phyloP scores from a whole-genome alignment of 176 grass and related monocot genomes.

The Pharus latifolius region DNA sequence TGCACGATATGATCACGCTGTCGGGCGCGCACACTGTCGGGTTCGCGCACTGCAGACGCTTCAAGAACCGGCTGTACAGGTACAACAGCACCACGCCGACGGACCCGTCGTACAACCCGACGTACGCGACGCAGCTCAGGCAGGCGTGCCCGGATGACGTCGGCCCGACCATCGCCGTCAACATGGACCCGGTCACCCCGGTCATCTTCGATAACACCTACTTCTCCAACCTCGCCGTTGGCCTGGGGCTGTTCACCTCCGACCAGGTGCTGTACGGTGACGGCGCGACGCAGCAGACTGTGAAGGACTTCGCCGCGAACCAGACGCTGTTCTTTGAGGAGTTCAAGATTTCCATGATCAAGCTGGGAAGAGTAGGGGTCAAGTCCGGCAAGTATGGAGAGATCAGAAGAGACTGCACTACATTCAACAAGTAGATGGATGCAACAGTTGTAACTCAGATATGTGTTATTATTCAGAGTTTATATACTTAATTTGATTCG shows the following conservation, averaged over 20 bases:
- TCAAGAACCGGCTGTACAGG: slow-evolving; percentile 44
- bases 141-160: slow-evolving; percentile 51
- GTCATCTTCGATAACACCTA: slow-evolving; percentile 66
- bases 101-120: slow-evolving; percentile 34
- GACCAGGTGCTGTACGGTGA: slow-evolving; percentile 52
- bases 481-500: slow-evolving; percentile 26
- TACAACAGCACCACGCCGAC: background rate
- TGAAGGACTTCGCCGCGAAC: slow-evolving; percentile 32
- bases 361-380: slow-evolving; percentile 63
- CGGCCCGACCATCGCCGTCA: slow-evolving; percentile 54
- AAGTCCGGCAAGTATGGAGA: slow-evolving; percentile 48
- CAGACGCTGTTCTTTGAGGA: slow-evolving; percentile 54
- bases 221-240: slow-evolving; percentile 43
- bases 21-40: slow-evolving; percentile 86
- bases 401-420: slow-evolving; percentile 69
- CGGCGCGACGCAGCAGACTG: background rate
- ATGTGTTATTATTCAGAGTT: slow-evolving; percentile 27
- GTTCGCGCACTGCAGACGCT: slow-evolving; percentile 76
- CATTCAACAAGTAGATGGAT: slow-evolving; percentile 45
- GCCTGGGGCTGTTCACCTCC: slow-evolving; percentile 70
- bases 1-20: slow-evolving; percentile 53
- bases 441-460: slow-evolving; percentile 24
- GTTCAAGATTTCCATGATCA: slow-evolving; percentile 30
- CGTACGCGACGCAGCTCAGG: slow-evolving; percentile 48
- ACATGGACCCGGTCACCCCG: slow-evolving; percentile 70